A percentile compares a stretch with the other conserved stretches of the same genome.
Conservation (phyloP, 2,329 filamentous ascomycete genomes). For the Fusarium redolens region DNA sequence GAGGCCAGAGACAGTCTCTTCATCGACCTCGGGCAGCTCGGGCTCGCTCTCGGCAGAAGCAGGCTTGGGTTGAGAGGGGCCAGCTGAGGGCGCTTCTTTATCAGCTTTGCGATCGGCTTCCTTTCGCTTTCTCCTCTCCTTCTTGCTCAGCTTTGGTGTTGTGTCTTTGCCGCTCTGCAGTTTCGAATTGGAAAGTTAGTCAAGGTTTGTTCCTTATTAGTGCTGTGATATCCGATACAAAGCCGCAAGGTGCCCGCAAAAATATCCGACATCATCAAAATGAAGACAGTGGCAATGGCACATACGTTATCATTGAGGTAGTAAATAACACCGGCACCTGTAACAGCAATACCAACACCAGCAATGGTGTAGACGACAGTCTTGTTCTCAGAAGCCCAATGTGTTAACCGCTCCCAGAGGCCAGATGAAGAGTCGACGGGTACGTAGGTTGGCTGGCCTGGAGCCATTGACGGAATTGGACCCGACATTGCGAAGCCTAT, state of each 20-base stretch:
- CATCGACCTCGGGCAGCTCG: slow-evolving; percentile 76
- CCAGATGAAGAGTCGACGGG: slow-evolving; percentile 71
- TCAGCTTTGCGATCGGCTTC: slow-evolving; percentile 73
- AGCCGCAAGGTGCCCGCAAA: slow-evolving; percentile 6
- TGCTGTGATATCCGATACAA: slow-evolving; percentile 26
- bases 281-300: slow-evolving; percentile 12
- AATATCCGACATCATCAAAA: slow-evolving; percentile 11
- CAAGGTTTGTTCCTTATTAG: slow-evolving; percentile 3
- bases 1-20: slow-evolving; percentile 64
- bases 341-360: slow-evolving; percentile 91
- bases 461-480: slow-evolving; percentile 62
- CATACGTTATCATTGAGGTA: slow-evolving; percentile 75
- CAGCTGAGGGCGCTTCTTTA: slow-evolving; percentile 52
- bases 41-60: slow-evolving; percentile 69
- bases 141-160: slow-evolving; percentile 84
- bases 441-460: slow-evolving; percentile 57
- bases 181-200: slow-evolving; percentile 25
- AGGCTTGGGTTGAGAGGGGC: slow-evolving; percentile 58
- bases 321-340: slow-evolving; percentile 91
- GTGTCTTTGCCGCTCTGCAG: slow-evolving; percentile 59
- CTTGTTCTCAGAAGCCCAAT: slow-evolving; percentile 96
- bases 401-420: slow-evolving; percentile 89
- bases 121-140: slow-evolving; percentile 89
- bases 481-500: slow-evolving; percentile 54
- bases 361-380: slow-evolving; percentile 95